A percentile compares a stretch with the other conserved stretches of the same genome.
These are phyloP conservation scores for Calonectria pteridis DNA, from an alignment of 2,329 filamentous ascomycete genomes.

Conservation along the genomic window DNA sequence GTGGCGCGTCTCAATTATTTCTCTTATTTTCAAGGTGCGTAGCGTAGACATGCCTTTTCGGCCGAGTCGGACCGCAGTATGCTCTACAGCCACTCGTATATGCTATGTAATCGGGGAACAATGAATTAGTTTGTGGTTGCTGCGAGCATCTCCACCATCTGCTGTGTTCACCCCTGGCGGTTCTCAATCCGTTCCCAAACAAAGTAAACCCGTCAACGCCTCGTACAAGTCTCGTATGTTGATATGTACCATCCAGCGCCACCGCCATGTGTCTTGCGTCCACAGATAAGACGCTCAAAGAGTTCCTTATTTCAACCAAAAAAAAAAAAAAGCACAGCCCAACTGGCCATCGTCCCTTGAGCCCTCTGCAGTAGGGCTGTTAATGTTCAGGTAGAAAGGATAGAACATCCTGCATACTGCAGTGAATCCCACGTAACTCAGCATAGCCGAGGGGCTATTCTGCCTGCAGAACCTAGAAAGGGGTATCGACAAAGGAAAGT, in stretches of 20 bases:
- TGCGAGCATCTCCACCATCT: slow-evolving; percentile 40
- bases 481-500: slow-evolving; percentile 47
- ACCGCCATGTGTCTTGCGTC: slow-evolving; percentile 43
- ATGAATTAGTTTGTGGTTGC: slow-evolving; percentile 42
- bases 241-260: slow-evolving; percentile 41
- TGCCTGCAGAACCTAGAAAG: slow-evolving; percentile 28
- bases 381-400: slow-evolving; percentile 11
- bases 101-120: slow-evolving; percentile 43
- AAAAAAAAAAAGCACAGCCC: slow-evolving; percentile 20
- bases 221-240: slow-evolving; percentile 44
- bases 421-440: slow-evolving; percentile 16
- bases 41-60: slow-evolving; percentile 17
- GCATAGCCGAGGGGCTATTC: slow-evolving; percentile 5
- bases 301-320: slow-evolving; percentile 29
- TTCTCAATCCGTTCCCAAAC: slow-evolving; percentile 31
- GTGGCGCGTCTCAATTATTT: slow-evolving; percentile 35
- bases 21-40: slow-evolving; percentile 31
- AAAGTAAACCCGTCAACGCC: slow-evolving; percentile 43
- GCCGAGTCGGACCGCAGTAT: slow-evolving; percentile 27
- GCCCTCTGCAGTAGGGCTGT: slow-evolving; percentile 7
- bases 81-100: slow-evolving; percentile 43
- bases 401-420: slow-evolving; percentile 24
- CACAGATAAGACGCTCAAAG: slow-evolving; percentile 21
- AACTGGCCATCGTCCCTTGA: background rate
- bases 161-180: slow-evolving; percentile 26